Evolutionary conservation across 768 basidiomycete species (phyloP).

Genomic region (Tylopilus vinaceipallidus): DNA sequence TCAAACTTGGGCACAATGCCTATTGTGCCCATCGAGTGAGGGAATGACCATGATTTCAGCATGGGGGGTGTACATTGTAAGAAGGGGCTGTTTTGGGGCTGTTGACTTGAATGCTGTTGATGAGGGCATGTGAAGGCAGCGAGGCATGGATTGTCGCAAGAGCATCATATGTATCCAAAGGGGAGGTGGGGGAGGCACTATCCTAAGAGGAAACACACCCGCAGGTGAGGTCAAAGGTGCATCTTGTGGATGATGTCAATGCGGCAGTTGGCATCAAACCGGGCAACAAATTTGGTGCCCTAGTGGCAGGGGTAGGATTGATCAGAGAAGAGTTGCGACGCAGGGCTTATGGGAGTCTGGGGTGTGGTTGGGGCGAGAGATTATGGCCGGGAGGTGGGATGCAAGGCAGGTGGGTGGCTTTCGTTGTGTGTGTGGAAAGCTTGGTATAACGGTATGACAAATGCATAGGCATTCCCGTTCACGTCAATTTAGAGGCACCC

Average conservation of each 20-base stretch:
- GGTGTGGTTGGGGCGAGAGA: constrained; percentile 9
- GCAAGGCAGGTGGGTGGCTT: constrained; percentile 55
- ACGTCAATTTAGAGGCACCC: constrained; percentile 58
- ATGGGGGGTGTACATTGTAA: too few species aligned
- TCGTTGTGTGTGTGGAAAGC: constrained; percentile 83
- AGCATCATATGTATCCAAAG: too few species aligned
- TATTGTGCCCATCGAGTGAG: too few species aligned
- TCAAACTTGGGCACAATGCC: too few species aligned
- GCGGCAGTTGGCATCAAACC: constrained; percentile 99
- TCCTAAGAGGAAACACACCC: constrained; percentile 35
- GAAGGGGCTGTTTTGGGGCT: too few species aligned
- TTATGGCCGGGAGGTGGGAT: constrained; percentile 30
- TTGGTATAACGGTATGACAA: constrained; percentile 37
- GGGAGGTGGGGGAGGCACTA: neutral
- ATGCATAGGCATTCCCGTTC: neutral
- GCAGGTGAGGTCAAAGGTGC: constrained; percentile 88
- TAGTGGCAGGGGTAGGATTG: constrained; percentile 98
- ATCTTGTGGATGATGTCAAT: constrained; percentile 81
- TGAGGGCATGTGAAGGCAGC: too few species aligned
- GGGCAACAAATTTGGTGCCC: constrained; percentile 92
- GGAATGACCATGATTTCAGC: too few species aligned
- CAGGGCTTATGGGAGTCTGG: constrained; percentile 45
- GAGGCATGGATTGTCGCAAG: too few species aligned
- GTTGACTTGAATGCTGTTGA: too few species aligned
- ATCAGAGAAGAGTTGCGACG: too few species aligned